phyloP scores from a whole-genome alignment of 2,329 filamentous ascomycete species.

The Calcarisporium arbuscula region DNA sequence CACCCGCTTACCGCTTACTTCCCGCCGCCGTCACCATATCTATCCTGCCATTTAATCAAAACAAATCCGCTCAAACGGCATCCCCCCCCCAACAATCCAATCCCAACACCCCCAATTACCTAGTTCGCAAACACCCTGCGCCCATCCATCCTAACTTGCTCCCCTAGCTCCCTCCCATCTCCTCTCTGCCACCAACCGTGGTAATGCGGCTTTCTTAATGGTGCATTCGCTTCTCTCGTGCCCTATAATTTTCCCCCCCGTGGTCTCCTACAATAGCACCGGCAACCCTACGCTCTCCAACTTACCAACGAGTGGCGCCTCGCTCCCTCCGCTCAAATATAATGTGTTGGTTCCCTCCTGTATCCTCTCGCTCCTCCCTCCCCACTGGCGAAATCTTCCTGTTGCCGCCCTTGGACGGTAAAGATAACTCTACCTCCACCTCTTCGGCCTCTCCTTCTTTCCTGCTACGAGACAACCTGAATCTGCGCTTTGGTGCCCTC shows the following conservation, averaged over 20 bases:
- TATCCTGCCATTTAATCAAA: neutral
- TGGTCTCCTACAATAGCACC: neutral
- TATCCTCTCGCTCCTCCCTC: no score
- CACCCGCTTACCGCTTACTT: neutral
- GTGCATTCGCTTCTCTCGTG: neutral
- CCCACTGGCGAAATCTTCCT: neutral
- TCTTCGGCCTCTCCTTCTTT: neutral
- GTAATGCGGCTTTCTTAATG: neutral
- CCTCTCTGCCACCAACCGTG: no score
- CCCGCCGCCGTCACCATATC: neutral
- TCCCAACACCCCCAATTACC: neutral
- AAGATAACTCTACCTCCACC: neutral
- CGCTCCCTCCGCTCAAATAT: neutral
- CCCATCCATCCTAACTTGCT: neutral
- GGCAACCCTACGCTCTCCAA: neutral
- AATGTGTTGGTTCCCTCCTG: neutral
- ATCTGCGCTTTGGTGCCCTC: no score
- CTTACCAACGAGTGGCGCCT: neutral
- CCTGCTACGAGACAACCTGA: no score
- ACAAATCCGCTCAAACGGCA: conserved; percentile 2
- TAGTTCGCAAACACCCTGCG: neutral
- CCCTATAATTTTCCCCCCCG: neutral
- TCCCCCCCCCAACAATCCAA: no score
- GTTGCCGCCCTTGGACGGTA: neutral
- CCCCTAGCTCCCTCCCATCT: neutral